Evolutionary conservation across 1,284 basidiomycete species (phyloP).

Genomic region (Irpex lacteus): DNA sequence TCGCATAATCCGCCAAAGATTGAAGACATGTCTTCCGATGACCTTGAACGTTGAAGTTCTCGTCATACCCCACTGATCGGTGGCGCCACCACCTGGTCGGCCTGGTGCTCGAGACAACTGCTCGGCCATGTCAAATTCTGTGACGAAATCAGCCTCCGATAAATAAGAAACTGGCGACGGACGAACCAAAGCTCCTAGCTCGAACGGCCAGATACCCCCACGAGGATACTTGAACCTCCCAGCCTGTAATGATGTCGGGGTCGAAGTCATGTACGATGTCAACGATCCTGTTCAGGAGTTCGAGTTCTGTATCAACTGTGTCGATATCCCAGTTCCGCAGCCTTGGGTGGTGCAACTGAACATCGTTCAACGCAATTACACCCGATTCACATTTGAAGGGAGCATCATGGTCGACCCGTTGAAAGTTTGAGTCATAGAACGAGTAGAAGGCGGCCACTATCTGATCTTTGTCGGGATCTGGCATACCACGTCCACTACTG

Average conservation of each 20-base stretch:
- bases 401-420: conserved; percentile 30
- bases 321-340: conserved; percentile 50
- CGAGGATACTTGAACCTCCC: conserved; percentile 86
- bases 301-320: conserved; percentile 71
- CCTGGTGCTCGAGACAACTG: conserved; percentile 68
- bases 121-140: conserved; percentile 68
- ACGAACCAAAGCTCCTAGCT: conserved; percentile 59
- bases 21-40: conserved; percentile 86
- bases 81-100: conserved; percentile 34
- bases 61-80: conserved; percentile 69
- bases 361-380: conserved; percentile 53
- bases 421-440: conserved; percentile 53
- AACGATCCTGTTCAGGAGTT: conserved; percentile 77
- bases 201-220: conserved; percentile 91
- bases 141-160: neutral
- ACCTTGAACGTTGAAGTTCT: conserved; percentile 85
- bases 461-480: conserved; percentile 71
- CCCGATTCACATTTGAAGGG: conserved; percentile 47
- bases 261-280: conserved; percentile 80
- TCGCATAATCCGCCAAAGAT: conserved; percentile 91
- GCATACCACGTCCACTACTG: conserved; percentile 60
- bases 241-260: conserved; percentile 90
- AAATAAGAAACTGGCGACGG: neutral
- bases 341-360: conserved; percentile 36
- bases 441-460: conserved; percentile 74